Percentiles rank a stretch among this genome's conserved stretches.
Conservation (phyloP, 2,329 filamentous ascomycete species). For the Colletotrichum tanaceti region DNA sequence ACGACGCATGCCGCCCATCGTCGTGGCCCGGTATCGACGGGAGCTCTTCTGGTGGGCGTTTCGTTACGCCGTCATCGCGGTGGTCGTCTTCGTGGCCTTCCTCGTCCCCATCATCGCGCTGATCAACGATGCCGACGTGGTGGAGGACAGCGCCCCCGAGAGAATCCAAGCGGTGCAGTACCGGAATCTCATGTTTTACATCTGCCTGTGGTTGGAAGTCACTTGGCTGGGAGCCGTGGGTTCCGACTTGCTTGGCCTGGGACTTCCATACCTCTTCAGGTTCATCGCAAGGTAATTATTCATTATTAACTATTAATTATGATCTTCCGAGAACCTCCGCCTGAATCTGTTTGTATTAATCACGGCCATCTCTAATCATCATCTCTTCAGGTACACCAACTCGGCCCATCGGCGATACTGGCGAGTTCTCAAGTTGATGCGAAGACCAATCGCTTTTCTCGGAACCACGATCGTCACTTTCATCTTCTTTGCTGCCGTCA, state of each 20-base stretch:
- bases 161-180: constrained; percentile 34
- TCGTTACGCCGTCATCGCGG: constrained; percentile 40
- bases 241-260: constrained; percentile 41
- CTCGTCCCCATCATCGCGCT: constrained; percentile 42
- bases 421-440: constrained; percentile 44
- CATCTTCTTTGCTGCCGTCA: constrained; percentile 40
- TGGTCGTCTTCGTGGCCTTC: constrained; percentile 40
- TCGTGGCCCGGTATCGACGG: constrained; percentile 7
- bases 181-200: constrained; percentile 42
- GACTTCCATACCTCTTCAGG: constrained; percentile 45
- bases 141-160: constrained; percentile 20
- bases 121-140: constrained; percentile 38
- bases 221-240: constrained; percentile 43
- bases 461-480: constrained; percentile 38
- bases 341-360: no score
- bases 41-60: constrained; percentile 40
- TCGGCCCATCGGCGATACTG: constrained; percentile 47
- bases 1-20: background rate
- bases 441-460: constrained; percentile 43
- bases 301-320: no score
- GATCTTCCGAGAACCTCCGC: no score
- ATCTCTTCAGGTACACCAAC: constrained; percentile 45
- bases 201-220: constrained; percentile 43
- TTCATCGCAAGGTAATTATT: no score
- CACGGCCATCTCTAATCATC: background rate